Conservation (phyloP, 2,329 filamentous ascomycete species). For the Aspergillus ruber region DNA sequence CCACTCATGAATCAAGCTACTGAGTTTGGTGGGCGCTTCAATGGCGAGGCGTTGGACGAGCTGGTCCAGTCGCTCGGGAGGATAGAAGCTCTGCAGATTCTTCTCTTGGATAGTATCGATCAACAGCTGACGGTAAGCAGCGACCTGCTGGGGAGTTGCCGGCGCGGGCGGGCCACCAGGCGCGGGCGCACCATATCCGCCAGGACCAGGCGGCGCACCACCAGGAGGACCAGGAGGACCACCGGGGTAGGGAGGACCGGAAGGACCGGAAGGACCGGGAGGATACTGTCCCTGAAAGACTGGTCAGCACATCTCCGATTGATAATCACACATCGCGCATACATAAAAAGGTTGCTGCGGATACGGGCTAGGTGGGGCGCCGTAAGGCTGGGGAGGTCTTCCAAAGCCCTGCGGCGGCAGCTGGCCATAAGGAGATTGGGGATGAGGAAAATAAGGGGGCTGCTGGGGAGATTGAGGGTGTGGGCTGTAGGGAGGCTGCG, state of each 20-base stretch:
- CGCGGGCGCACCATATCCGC: conserved; percentile 20
- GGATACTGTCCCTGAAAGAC: conserved; percentile 13
- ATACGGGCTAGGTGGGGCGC: conserved; percentile 25
- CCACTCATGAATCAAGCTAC: conserved; percentile 52
- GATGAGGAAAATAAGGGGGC: conserved; percentile 4
- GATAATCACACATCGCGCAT: conserved; percentile 16
- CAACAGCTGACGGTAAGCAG: conserved; percentile 52
- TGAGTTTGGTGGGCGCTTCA: conserved; percentile 41
- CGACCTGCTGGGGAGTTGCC: conserved; percentile 45
- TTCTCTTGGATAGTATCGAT: conserved; percentile 55
- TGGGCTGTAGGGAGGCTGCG: conserved; percentile 33
- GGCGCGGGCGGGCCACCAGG: conserved; percentile 31
- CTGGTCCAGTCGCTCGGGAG: conserved; percentile 42
- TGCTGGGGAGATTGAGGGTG: conserved; percentile 20
- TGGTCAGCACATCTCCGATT: not conserved
- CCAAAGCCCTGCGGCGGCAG: conserved; percentile 31
- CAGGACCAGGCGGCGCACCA: conserved; percentile 14
- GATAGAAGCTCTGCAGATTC: conserved; percentile 53
- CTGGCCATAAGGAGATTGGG: conserved; percentile 17
- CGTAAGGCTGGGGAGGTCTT: conserved; percentile 35
- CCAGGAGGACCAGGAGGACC: conserved; percentile 6
- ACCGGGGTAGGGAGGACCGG: conserved; percentile 23
- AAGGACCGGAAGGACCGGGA: conserved; percentile 21
- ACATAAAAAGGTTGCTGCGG: conserved; percentile 29
- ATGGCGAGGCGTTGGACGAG: conserved; percentile 27